Conservation (phyloP, 2,329 filamentous ascomycete genomes). For the Scytalidium sp. region DNA sequence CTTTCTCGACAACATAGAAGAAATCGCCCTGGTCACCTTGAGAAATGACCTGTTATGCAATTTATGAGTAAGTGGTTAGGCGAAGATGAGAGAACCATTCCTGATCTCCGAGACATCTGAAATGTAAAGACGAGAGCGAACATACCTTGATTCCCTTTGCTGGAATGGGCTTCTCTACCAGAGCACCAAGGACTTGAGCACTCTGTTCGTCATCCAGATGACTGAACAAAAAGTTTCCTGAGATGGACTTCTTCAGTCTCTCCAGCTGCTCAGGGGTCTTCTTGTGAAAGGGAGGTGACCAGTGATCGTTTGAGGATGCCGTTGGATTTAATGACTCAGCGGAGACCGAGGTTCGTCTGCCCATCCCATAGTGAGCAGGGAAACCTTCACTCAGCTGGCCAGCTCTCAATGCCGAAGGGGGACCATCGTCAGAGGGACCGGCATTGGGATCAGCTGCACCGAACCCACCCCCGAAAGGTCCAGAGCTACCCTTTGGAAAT, state of each 20-base stretch:
- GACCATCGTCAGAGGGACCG: constrained; percentile 39
- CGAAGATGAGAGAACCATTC: too few species aligned
- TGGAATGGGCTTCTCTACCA: constrained; percentile 93
- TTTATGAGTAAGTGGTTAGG: constrained; percentile 19
- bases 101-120: too few species aligned
- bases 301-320: constrained; percentile 79
- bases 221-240: constrained; percentile 89
- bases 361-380: constrained; percentile 91
- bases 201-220: constrained; percentile 94
- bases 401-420: constrained; percentile 36
- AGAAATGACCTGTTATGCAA: constrained; percentile 72
- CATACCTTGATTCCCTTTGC: constrained; percentile 74
- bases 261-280: constrained; percentile 80
- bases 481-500: constrained; percentile 32
- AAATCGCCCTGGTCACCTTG: constrained; percentile 96
- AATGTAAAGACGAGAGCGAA: too few species aligned
- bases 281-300: constrained; percentile 80
- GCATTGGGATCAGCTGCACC: constrained; percentile 38
- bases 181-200: constrained; percentile 78
- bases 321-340: constrained; percentile 94
- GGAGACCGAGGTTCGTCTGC: constrained; percentile 90
- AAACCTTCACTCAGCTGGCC: constrained; percentile 59
- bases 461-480: constrained; percentile 24
- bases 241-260: constrained; percentile 77
- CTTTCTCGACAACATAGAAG: constrained; percentile 95